Evolutionary conservation across 495 filamentous ascomycete genomes (phyloP), one percentile per base, ranked within the genome.

Genomic region (Penicillium mononematosum): DNA sequence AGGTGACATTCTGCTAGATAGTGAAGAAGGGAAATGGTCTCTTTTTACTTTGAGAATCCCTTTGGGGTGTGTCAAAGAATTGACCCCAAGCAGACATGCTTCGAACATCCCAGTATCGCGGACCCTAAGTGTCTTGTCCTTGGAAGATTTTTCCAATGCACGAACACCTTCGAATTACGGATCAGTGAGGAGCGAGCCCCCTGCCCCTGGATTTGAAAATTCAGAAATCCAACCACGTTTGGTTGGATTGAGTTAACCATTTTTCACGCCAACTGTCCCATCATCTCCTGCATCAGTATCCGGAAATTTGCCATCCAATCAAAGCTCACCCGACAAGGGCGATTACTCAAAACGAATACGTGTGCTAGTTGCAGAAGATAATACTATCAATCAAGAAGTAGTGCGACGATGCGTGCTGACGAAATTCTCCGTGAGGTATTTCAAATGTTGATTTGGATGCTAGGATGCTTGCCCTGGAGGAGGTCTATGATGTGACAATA

Each of bases 341-440:
- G 80, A 60, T 19, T 42, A 32, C 8, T 38, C 58, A 1, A 64
- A 81, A 24, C 90, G 85, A 65, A 79, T 95, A 25, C 84, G 88
- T 29, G 89, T 96, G 5, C 75, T 97, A n/a, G 92, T 97, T 22
- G 83, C 90, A 12, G 92, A 96, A 64, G 91, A 94, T 22, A 22
- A 22, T 22, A 22, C 20, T 22, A 22, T 22, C 20, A 22, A 22
- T 22, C 20, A 22, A 22, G 20, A 22, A 22, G 20, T 22, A 22
- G 20, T 22, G 20, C 20, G 20, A 22, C 20, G 20, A 2, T 22
- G 20, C 20, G 20, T 22, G 20, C 20, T 22, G 2, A 22, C 20
- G 20, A 22, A 22, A 22, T 22, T 22, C 20, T 22, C 20, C 20
- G 20, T 22, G 20, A 22, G 20, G 20, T 22, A 22, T 22, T 22